Base-by-base conservation (phyloP, 2,329 filamentous ascomycete species). In the Aspergillus amoenus region DNA sequence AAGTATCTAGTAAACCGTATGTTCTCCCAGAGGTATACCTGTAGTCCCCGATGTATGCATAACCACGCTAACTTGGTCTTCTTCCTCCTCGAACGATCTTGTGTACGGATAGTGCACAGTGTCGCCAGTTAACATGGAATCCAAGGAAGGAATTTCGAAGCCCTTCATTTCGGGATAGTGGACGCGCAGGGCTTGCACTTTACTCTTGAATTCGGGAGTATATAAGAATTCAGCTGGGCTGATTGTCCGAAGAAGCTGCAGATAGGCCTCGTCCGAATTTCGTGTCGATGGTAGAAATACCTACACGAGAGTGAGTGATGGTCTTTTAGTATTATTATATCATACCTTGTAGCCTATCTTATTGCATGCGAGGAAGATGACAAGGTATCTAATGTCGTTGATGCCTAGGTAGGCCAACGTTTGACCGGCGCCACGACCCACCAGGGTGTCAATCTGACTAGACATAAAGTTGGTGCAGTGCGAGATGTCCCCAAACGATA, bases 221-320 rank as follows among this genome's bases (percentile, higher is more conserved):
- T 30, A 30, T 30, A 30, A 17, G 17, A 40, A 15, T 1, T 15
- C 37, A 4, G 4, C 15, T 6, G 37, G 6, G 15, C 9, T 17
- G 1, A 5, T 17, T 40, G 15, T 9, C 12, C 9, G 15, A 3
- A 40, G 37, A 11, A 40, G 15, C 8, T 40, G 37, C 0, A n/a
- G 0, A 4, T 40, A 17, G 13, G 37, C 37, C 13, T 40, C 17
- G 15, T 40, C 17, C 17, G 15, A 17, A 3, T n/a, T n/a, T 17
- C 37, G 3, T 3, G 37, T 40, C 37, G 37, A 40, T 1, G 37
- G 37, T 15, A 40, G 13, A 3, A 40, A 40, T 0, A n/a, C 2
- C 37, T 40, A 3, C 0, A 40, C 0, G 1, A 0, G 2, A 9
- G 17, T 40, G 15, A 40, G 37, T 40, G 5, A n/a, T 0, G 8